Evolutionary conservation across 495 filamentous ascomycete genomes (phyloP), one percentile per base, ranked within the genome.

Genomic region (Immersiella caudata): DNA sequence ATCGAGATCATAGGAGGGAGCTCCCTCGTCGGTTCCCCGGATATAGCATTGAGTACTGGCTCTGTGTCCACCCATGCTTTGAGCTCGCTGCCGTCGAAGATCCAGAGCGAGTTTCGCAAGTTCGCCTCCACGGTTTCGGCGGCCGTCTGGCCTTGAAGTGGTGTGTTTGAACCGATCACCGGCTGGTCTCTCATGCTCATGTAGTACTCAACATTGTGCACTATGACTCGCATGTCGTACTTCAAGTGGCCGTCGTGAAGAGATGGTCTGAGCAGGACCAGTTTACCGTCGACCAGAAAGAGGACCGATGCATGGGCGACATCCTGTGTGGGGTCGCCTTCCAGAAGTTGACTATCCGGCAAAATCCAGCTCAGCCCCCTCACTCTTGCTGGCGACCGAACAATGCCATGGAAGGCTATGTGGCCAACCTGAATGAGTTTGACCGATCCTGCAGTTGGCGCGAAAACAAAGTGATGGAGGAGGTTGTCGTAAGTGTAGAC

Each of bases 401-500:
- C 94, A 71, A 99, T 97, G 35, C 96, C 96, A 76, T 98, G 89
- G 70, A 99, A 93, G 25, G 93, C 93, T 65, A 98, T 98, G 74
- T 97, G 96, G 18, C 96, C 95, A 26, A 98, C 94, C 70, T 94
- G 91, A 20, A 96, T 86, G 26, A 98, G 85, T 56, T 86, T 87
- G n/a, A 97, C 86, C 9, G 83, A 80, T 33, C 87, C 87, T 6
- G 86, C 81, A n/a, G 85, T 82, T 16, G 86, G 82, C 0, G 90
- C 87, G 64, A 99, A 93, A 65, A 98, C 86, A 76, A 91, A 99
- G 71, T 99, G 96, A 68, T 96, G 95, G 16, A 99, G 85, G 25
- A 96, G 87, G 76, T 99, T 99, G 73, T 97, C 93, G 74, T 96
- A 92, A 1, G 96, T 98, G 74, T 98, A 99, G 54, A 97, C 94